These are phyloP conservation scores for Erodium chrysanthum DNA, from an alignment of 441 rosid genomes.

Conservation along the genomic window DNA sequence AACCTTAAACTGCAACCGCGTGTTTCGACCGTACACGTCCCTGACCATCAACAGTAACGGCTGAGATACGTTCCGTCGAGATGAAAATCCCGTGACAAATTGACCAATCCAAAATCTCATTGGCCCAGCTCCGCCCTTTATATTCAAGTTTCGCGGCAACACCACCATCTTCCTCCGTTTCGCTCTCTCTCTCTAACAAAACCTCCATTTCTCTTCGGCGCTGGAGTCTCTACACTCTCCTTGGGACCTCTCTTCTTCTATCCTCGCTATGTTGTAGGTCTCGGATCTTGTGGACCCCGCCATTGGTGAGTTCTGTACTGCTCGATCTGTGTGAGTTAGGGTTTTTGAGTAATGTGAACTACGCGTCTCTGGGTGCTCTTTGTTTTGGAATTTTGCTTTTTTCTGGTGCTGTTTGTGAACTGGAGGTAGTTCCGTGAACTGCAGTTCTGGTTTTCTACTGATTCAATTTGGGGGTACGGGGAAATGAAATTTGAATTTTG, in stretches of 20 bases:
- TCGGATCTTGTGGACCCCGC: conserved; percentile 20
- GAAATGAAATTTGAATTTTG: conserved; percentile 13
- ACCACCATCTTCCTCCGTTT: conserved; percentile 21
- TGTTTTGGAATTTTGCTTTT: neutral
- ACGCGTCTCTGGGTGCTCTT: neutral
- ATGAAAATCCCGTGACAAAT: neutral
- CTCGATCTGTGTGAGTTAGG: conserved; percentile 45
- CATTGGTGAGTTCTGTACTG: conserved; percentile 31
- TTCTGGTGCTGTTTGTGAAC: neutral
- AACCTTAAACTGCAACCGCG: neutral
- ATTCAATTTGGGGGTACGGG: neutral
- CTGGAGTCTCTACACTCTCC: conserved; percentile 9
- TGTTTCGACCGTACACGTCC: neutral
- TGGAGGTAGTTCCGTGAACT: neutral
- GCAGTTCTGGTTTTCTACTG: conserved; percentile 8
- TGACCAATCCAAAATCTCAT: conserved; percentile 19
- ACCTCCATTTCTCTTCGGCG: neutral
- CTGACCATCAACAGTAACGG: neutral
- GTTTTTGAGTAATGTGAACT: conserved; percentile 11
- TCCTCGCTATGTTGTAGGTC: conserved; percentile 15
- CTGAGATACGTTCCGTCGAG: neutral
- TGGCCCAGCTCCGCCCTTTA: conserved; percentile 33
- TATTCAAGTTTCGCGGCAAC: conserved; percentile 99
- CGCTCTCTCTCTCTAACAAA: conserved; percentile 20
- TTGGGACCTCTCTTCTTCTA: neutral